Conservation (phyloP, 2,329 filamentous ascomycete genomes). For the Stenocarpella maydis region DNA sequence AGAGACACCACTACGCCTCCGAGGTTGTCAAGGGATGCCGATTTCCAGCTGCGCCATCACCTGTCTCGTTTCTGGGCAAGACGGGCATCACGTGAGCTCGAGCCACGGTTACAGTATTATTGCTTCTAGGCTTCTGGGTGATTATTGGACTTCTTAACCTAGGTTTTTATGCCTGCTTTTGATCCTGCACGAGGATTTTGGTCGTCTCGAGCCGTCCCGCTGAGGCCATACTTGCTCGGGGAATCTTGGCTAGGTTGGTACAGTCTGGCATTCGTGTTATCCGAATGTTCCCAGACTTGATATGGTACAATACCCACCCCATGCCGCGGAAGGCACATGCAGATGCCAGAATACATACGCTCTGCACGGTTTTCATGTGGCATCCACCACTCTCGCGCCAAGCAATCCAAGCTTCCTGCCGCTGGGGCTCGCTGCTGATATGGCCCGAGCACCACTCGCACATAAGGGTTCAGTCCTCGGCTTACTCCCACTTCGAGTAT, state of each 20-base stretch:
- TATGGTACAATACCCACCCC: background rate
- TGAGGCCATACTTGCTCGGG: background rate
- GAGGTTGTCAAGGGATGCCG: slow-evolving; percentile 21
- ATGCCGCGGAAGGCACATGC: background rate
- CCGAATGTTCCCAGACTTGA: background rate
- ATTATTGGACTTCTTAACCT: background rate
- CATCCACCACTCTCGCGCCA: slow-evolving; percentile 5
- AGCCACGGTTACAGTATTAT: too few species aligned
- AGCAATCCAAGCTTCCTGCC: slow-evolving; percentile 10
- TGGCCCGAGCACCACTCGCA: slow-evolving; percentile 1
- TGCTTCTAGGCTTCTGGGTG: background rate
- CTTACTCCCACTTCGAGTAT: background rate
- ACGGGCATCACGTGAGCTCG: slow-evolving; percentile 13
- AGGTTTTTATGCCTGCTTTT: background rate
- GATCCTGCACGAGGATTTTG: background rate
- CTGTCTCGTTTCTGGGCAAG: too few species aligned
- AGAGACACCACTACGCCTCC: background rate
- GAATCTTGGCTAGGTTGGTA: too few species aligned
- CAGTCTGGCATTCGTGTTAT: background rate
- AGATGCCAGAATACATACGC: background rate
- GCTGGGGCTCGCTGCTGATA: slow-evolving; percentile 16
- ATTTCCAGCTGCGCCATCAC: background rate
- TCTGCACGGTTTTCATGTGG: slow-evolving; percentile 14
- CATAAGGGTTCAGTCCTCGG: background rate
- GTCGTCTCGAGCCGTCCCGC: background rate